Conservation (phyloP, 176 grass and related monocot genomes). For the Eleusine coracana region DNA sequence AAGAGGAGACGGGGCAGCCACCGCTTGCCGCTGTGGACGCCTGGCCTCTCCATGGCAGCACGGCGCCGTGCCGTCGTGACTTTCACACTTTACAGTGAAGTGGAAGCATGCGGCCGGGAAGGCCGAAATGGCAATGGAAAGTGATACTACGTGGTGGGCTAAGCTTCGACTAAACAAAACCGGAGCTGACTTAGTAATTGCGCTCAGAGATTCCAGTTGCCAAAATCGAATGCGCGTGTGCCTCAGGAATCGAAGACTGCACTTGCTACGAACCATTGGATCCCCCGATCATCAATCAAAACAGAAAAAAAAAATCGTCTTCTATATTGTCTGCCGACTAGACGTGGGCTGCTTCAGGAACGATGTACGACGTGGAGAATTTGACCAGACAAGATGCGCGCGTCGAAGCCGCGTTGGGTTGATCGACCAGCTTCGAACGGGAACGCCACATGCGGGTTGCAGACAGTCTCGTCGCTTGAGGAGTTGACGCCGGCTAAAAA, state of each 20-base stretch:
- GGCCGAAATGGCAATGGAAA: neutral
- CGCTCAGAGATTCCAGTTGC: neutral
- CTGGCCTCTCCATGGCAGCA: constrained; percentile 48
- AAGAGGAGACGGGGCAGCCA: constrained; percentile 58
- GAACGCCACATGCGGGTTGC: neutral
- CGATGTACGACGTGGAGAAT: neutral
- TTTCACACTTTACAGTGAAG: neutral
- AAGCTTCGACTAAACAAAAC: neutral
- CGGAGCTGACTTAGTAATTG: neutral
- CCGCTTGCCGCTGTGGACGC: constrained; percentile 18
- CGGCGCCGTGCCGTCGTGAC: neutral
- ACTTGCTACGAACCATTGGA: neutral
- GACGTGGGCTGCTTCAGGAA: too few species aligned
- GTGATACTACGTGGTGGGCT: neutral
- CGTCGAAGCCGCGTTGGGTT: neutral
- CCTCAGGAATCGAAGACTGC: neutral
- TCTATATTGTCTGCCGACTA: neutral
- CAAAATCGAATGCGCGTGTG: neutral
- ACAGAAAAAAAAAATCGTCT: neutral
- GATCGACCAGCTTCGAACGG: neutral
- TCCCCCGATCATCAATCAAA: neutral
- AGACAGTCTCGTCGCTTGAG: neutral
- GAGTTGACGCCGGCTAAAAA: constrained; percentile 33
- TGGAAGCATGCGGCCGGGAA: neutral
- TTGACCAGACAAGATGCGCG: neutral